These are phyloP conservation scores for Herpetomonas tarakana DNA, from an alignment of 208 protist genomes.

Conservation along the genomic window DNA sequence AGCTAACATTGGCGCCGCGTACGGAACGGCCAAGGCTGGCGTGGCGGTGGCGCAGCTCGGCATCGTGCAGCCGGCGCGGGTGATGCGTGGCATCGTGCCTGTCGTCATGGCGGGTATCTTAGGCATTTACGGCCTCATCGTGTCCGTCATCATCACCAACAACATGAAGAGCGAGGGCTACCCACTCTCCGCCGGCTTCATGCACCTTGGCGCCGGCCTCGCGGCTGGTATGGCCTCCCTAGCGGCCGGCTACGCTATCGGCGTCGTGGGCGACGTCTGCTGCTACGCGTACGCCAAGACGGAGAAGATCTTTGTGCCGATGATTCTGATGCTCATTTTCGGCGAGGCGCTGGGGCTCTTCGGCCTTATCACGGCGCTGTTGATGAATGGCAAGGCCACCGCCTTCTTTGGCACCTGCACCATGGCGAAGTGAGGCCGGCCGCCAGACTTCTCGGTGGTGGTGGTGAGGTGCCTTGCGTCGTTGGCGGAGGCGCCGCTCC, in stretches of 20 bases:
- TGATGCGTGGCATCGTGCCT: conserved; percentile 93
- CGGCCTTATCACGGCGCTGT: conserved; percentile 98
- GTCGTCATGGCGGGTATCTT: conserved; percentile 95
- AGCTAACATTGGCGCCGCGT: conserved; percentile 96
- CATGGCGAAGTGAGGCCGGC: background rate
- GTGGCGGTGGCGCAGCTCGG: conserved; percentile 96
- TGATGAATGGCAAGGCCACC: conserved; percentile 84
- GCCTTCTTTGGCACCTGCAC: conserved; percentile 40
- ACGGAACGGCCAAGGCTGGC: conserved; percentile 97
- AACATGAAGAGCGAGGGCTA: conserved; percentile 77
- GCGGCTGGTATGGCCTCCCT: conserved; percentile 94
- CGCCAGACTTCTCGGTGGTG: too few relatives aligned
- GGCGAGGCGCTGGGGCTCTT: conserved; percentile 98
- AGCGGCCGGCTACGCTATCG: conserved; percentile 98
- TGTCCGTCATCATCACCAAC: conserved; percentile 86
- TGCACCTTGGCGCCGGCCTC: conserved; percentile 96
- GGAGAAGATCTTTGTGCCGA: conserved; percentile 98
- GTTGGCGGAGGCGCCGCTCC: too few relatives aligned
- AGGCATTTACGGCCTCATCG: conserved; percentile 86
- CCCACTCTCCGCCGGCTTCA: conserved; percentile 86
- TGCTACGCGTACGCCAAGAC: conserved; percentile 92
- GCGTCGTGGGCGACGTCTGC: conserved; percentile 98
- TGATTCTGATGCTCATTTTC: conserved; percentile 99
- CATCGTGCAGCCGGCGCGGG: conserved; percentile 92
- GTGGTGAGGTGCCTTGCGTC: too few relatives aligned